phyloP scores from a whole-genome alignment of 139 green algal genomes.

The Picochlorum sp. region DNA sequence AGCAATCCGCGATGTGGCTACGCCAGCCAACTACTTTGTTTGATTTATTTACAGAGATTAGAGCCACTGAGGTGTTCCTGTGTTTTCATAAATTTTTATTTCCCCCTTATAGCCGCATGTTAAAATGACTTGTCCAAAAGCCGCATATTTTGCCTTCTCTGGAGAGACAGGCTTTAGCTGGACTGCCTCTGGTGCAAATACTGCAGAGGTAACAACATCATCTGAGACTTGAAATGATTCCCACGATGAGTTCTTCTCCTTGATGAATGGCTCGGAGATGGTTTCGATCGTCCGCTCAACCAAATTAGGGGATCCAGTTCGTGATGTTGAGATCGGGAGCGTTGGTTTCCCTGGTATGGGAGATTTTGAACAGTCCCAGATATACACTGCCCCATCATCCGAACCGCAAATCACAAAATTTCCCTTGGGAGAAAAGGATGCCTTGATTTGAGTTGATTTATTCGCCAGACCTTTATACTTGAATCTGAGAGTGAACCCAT shows the following conservation, averaged over 20 bases:
- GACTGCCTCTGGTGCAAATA: conserved; percentile 46
- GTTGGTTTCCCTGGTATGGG: not conserved
- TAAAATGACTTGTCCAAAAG: not conserved
- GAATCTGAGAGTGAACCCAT: conserved; percentile 49
- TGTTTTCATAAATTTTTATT: conserved; percentile 51
- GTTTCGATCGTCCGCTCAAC: not conserved
- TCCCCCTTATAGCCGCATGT: conserved; percentile 41
- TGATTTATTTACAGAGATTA: conserved; percentile 26
- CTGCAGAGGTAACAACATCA: conserved; percentile 49
- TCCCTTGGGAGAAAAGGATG: conserved; percentile 19
- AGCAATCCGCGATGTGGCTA: conserved; percentile 56
- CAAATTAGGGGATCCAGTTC: not conserved
- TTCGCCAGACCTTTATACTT: conserved; percentile 90
- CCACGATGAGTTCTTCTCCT: conserved; percentile 51
- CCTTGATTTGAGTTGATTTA: conserved; percentile 56
- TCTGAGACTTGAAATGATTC: conserved; percentile 55
- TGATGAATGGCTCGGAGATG: conserved; percentile 8
- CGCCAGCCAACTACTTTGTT: conserved; percentile 64
- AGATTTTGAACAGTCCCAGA: conserved; percentile 40
- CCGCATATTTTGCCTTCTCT: not conserved
- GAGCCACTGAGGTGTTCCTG: conserved; percentile 28
- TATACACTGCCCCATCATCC: conserved; percentile 69
- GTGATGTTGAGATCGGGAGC: not conserved
- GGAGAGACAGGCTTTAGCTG: not conserved
- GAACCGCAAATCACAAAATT: conserved; percentile 57